Evolutionary conservation across 2,329 filamentous ascomycete genomes (phyloP).

Genomic region (Fusarium nygamai): DNA sequence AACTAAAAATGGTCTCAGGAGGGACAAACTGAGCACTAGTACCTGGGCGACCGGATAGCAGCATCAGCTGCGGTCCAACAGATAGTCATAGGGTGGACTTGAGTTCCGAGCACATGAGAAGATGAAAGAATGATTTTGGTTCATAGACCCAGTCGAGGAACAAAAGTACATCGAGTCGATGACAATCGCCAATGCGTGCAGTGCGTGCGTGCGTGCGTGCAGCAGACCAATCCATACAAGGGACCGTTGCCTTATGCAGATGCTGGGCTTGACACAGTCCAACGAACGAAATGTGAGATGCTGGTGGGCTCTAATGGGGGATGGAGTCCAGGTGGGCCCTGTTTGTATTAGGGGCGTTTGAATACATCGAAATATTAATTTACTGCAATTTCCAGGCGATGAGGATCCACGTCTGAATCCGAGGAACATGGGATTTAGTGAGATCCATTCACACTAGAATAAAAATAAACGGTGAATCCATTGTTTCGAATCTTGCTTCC

Average conservation of each 20-base stretch:
- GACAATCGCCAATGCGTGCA: constrained; percentile 1
- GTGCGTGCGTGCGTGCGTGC: not conserved
- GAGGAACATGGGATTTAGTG: constrained; percentile 1
- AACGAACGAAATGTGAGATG: constrained; percentile 28
- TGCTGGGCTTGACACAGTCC: constrained; percentile 2
- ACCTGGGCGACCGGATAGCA: constrained; percentile 20
- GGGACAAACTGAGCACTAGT: not conserved
- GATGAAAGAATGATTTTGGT: not conserved
- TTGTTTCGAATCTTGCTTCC: constrained; percentile 31
- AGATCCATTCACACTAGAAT: constrained; percentile 26
- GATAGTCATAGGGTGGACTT: not conserved
- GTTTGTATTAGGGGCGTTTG: constrained; percentile 35
- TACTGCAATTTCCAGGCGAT: constrained; percentile 36
- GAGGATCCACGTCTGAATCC: constrained; percentile 28
- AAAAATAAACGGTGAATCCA: constrained; percentile 34
- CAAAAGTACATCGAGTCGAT: constrained; percentile 7
- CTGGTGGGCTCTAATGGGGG: constrained; percentile 25
- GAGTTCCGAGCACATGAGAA: not conserved
- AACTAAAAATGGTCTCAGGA: constrained; percentile 19
- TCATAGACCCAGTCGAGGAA: not conserved
- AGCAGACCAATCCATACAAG: constrained; percentile 9
- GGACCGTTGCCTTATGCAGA: constrained; percentile 17
- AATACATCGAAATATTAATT: constrained; percentile 25
- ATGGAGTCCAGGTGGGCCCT: constrained; percentile 23
- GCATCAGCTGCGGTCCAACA: constrained; percentile 2